Percentiles rank a stretch among this genome's conserved stretches.
Evolutionary conservation across 2,329 filamentous ascomycete genomes (phyloP).

Genomic region (Fusarium pseudoanthophilum): DNA sequence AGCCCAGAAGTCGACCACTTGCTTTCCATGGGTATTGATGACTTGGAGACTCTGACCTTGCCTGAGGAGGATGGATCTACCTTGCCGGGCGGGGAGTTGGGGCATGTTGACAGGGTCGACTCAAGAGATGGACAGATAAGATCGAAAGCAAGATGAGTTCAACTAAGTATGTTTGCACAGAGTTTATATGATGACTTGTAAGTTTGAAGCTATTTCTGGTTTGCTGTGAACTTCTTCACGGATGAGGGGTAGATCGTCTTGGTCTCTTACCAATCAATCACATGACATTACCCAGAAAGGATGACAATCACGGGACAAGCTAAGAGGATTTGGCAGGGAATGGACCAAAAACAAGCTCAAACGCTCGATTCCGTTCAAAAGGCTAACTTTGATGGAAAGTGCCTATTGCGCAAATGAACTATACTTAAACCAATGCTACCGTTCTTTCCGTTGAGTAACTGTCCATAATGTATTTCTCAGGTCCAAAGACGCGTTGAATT

Average conservation of each 20-base stretch:
- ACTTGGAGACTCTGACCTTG: background rate
- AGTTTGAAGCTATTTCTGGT: accelerated
- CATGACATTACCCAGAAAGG: background rate
- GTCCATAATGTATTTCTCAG: background rate
- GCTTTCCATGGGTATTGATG: background rate
- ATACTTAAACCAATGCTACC: background rate
- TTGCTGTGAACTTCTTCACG: background rate
- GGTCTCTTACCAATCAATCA: background rate
- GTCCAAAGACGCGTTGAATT: background rate
- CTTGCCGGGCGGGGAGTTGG: background rate
- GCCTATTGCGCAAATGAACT: too few relatives aligned
- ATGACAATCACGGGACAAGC: too few relatives aligned
- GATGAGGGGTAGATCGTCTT: background rate
- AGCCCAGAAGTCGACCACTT: background rate
- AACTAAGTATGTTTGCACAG: accelerated
- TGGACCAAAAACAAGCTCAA: too few relatives aligned
- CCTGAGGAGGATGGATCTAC: accelerated
- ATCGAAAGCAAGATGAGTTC: accelerated
- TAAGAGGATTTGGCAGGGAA: too few relatives aligned
- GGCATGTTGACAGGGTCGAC: background rate
- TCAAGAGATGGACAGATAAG: accelerated
- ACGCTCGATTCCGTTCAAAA: too few relatives aligned
- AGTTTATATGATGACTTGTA: background rate
- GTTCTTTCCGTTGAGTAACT: background rate
- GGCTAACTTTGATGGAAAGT: too few relatives aligned